Conservation (phyloP, 73 alveolate species). For the Tetrahymena thermophila region DNA sequence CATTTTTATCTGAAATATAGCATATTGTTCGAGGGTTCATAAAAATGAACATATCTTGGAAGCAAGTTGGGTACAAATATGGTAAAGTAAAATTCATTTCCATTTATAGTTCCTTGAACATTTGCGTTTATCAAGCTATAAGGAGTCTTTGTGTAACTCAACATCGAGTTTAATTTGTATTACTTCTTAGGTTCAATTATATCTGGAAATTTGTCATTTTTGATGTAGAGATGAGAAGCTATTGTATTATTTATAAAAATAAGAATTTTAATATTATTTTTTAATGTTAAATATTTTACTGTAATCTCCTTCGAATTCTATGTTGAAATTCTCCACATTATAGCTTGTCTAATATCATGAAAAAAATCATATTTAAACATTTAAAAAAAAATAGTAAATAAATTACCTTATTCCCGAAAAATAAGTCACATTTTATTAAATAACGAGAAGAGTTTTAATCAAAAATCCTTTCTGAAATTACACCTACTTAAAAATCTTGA, state of each 20-base stretch:
- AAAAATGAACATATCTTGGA: not conserved
- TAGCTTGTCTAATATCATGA: not conserved
- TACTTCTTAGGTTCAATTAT: not conserved
- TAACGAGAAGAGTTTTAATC: not conserved
- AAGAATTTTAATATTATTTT: not conserved
- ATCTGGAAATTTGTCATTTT: not conserved
- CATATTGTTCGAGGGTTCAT: not conserved
- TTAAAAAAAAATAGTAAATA: not conserved
- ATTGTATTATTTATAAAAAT: not conserved
- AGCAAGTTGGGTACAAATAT: not conserved
- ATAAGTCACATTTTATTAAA: not conserved
- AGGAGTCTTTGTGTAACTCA: not conserved
- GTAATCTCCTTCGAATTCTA: not conserved
- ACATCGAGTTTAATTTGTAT: not conserved
- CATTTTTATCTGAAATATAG: not conserved
- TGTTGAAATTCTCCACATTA: not conserved
- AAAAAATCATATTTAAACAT: not conserved
- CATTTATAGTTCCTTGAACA: not conserved
- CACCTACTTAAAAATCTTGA: not conserved
- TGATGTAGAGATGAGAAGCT: not conserved
- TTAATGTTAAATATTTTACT: not conserved
- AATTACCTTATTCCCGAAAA: not conserved
- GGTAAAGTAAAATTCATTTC: not conserved
- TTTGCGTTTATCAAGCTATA: not conserved
- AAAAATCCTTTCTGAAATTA: not conserved